Base-by-base conservation (phyloP, 2,329 filamentous ascomycete genomes). In the Colletotrichum shisoi region DNA sequence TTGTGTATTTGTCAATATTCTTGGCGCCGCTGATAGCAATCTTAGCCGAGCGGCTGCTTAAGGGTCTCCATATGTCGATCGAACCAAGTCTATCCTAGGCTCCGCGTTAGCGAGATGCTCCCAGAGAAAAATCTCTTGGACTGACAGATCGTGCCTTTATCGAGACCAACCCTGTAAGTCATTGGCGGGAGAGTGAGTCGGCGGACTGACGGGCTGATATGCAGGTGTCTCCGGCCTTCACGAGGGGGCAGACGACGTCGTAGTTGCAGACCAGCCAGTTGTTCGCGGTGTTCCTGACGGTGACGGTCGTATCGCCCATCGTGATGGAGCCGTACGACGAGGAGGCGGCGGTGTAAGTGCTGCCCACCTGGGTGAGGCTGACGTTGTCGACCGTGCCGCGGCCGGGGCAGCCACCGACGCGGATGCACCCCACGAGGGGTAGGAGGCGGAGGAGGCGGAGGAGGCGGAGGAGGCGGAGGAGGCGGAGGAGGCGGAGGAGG, bases 251-350 rank as follows among this genome's bases (percentile, higher is more conserved):
- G 15, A 51, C 17, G 15, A 53, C 51, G 19, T 46, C 62, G 46
- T 59, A 63, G 5, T 31, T 31, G 62, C 62, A 59, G 62, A 59
- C 51, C 45, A 59, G 39, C 62, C 54, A 63, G 27, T 59, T 63
- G 15, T 59, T 53, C n/a, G 62, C 58, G 12, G 54, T 59, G 62
- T 63, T 63, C 39, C 59, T 27, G 46, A 63, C 62, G 3, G 62
- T 45, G 8, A 63, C 27, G 8, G 62, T 63, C n/a, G 13, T 52
- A 17, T 52, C 46, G 39, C 34, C 19, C 46, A 59, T 52, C 11
- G 39, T 63, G 54, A 59, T 58, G 54, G 45, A 39, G 19, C 61
- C 61, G 39, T 63, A 63, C 3, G 53, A 52, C 6, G 61, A n/a
- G 5, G 53, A 34, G 6, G 37, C 52, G 27, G 61, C 61, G 0